Evolutionary conservation across 768 basidiomycete genomes (phyloP).

Genomic region (Psilocybe sp.): DNA sequence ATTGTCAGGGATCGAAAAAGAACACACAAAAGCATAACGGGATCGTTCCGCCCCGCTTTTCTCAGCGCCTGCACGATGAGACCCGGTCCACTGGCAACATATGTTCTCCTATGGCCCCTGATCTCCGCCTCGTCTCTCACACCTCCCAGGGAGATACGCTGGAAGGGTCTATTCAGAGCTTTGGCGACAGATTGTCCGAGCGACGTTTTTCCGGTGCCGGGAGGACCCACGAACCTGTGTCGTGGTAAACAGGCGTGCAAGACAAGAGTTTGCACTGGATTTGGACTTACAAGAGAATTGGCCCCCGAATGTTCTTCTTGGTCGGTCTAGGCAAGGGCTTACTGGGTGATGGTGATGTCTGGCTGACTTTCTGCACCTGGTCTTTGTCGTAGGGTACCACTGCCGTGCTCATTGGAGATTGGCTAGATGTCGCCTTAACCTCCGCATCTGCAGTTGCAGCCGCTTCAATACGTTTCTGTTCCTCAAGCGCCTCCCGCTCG

Average conservation of each 20-base stretch:
- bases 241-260: slow-evolving; percentile 5
- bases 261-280: not conserved
- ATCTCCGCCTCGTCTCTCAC: slow-evolving; percentile 87
- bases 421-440: slow-evolving; percentile 17
- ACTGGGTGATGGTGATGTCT: slow-evolving; percentile 8
- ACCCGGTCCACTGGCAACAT: slow-evolving; percentile 87
- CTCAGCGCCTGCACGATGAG: slow-evolving; percentile 83
- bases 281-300: slow-evolving; percentile 60
- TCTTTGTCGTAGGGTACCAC: slow-evolving; percentile 26
- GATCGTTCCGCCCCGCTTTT: slow-evolving; percentile 78
- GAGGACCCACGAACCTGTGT: slow-evolving; percentile 80
- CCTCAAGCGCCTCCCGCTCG: slow-evolving; percentile 30
- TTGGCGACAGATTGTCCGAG: slow-evolving; percentile 87
- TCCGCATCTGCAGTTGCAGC: slow-evolving; percentile 15
- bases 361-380: slow-evolving; percentile 16
- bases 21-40: slow-evolving; percentile 67
- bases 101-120: slow-evolving; percentile 64
- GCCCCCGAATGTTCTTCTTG: slow-evolving; percentile 61
- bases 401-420: slow-evolving; percentile 19
- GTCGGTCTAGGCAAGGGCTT: slow-evolving; percentile 8
- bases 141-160: slow-evolving; percentile 89
- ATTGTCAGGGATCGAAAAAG: slow-evolving; percentile 22
- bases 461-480: slow-evolving; percentile 18
- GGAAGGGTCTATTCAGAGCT: slow-evolving; percentile 81
- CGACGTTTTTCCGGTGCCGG: slow-evolving; percentile 89